Evolutionary conservation across 1,139 yeast genomes (phyloP).

Genomic region (Yamadazyma taylorii): DNA sequence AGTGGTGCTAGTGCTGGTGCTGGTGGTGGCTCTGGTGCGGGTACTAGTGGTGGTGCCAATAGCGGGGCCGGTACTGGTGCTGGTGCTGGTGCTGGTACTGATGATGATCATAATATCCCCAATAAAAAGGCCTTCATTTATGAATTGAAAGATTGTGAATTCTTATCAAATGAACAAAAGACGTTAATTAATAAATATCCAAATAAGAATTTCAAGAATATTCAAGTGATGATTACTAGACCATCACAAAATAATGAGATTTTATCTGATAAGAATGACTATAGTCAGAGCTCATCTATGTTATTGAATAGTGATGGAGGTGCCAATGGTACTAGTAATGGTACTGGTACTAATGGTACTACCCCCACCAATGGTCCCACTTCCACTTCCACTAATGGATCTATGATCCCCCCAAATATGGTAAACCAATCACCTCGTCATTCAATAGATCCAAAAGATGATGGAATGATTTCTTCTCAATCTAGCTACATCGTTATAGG

Average conservation of each 20-base stretch:
- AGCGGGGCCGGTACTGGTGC: constrained; percentile 11
- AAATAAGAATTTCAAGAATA: constrained; percentile 30
- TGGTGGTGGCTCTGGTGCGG: too few relatives aligned
- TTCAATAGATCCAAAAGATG: constrained; percentile 18
- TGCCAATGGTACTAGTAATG: constrained; percentile 1
- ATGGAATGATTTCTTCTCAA: constrained; percentile 27
- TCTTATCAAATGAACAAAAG: constrained; percentile 37
- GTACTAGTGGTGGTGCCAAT: not conserved
- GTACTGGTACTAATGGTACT: not conserved
- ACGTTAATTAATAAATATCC: constrained; percentile 27
- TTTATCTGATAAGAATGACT: constrained; percentile 23
- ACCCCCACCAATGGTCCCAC: not conserved
- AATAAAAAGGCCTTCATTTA: constrained; percentile 23
- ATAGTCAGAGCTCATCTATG: constrained; percentile 40
- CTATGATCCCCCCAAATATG: too few relatives aligned
- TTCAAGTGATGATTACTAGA: constrained; percentile 40
- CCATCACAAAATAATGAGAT: constrained; percentile 22
- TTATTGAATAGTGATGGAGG: constrained; percentile 24
- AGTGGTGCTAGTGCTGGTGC: constrained; percentile 11
- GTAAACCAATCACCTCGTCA: too few relatives aligned
- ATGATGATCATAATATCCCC: constrained; percentile 17
- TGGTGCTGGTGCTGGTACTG: constrained; percentile 4
- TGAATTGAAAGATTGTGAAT: constrained; percentile 34
- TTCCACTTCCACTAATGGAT: too few relatives aligned
- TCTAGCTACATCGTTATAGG: constrained; percentile 43